Conservation (phyloP, 305 asterid genomes). For the Fraxinus sp. region DNA sequence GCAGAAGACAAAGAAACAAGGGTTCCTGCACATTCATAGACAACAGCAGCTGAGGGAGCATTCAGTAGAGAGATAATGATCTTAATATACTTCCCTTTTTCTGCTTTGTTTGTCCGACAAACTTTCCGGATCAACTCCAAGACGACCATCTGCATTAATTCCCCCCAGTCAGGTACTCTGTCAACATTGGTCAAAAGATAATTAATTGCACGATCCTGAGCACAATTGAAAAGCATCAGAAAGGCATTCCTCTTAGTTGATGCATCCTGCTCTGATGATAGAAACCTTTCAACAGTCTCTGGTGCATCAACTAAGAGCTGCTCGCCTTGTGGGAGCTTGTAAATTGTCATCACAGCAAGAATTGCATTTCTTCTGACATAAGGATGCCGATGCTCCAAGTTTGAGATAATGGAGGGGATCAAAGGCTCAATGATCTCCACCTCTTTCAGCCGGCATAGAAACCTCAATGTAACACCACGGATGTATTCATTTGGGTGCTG, state of each 20-base stretch:
- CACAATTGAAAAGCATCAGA: conserved; percentile 89
- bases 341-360: too few species aligned
- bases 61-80: too few species aligned
- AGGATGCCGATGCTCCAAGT: too few species aligned
- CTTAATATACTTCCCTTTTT: too few species aligned
- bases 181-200: too few species aligned
- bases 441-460: conserved; percentile 83
- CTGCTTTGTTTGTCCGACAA: too few species aligned
- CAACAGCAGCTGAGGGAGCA: conserved; percentile 65
- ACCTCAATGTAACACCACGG: conserved; percentile 82
- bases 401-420: conserved; percentile 66
- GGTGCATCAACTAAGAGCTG: conserved; percentile 60
- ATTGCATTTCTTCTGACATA: too few species aligned
- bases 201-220: conserved; percentile 47
- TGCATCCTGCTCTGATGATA: conserved; percentile 74
- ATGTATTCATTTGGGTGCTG: conserved; percentile 55
- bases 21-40: conserved; percentile 96
- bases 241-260: conserved; percentile 92
- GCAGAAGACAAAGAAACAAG: conserved; percentile 92
- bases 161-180: too few species aligned
- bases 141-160: too few species aligned
- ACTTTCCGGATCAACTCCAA: too few species aligned
- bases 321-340: too few species aligned
- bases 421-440: conserved; percentile 88
- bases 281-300: conserved; percentile 79